phyloP scores from a whole-genome alignment of 2,329 filamentous ascomycete species.

The Davidsoniella virescens region DNA sequence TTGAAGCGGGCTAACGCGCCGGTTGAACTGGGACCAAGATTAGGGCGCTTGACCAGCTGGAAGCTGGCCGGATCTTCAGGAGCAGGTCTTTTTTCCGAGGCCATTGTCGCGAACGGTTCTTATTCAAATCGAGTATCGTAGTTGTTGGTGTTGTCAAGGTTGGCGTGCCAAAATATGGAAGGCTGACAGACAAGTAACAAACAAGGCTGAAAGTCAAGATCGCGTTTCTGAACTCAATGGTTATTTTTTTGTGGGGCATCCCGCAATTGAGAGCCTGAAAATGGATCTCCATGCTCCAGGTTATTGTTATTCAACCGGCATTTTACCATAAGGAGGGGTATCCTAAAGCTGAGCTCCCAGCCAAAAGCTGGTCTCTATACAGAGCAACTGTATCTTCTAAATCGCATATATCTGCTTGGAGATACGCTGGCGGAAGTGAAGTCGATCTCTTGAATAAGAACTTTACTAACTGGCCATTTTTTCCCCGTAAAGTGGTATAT shows the following conservation, averaged over 20 bases:
- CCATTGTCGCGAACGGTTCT: slow-evolving; percentile 39
- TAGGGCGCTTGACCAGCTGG: slow-evolving; percentile 82
- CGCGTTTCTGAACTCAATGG: neutral
- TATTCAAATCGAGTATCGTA: neutral
- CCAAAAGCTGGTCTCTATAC: neutral
- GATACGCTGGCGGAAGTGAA: too few species aligned
- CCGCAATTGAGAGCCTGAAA: neutral
- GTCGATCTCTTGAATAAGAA: neutral
- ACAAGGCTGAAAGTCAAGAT: slow-evolving; percentile 11
- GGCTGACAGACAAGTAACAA: neutral
- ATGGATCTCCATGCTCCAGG: neutral
- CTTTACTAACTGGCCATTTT: neutral
- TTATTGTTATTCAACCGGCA: neutral
- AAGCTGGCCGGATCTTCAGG: slow-evolving; percentile 63
- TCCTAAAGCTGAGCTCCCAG: neutral
- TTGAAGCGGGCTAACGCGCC: slow-evolving; percentile 35
- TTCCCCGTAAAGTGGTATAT: neutral
- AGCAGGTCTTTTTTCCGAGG: slow-evolving; percentile 82
- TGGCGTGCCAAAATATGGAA: neutral
- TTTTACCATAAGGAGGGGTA: slow-evolving; percentile 6
- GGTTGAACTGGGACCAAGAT: slow-evolving; percentile 34
- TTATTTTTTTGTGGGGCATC: slow-evolving; percentile 9
- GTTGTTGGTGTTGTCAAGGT: too few species aligned
- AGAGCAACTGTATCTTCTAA: neutral
- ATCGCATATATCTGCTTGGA: too few species aligned